phyloP scores from a whole-genome alignment of 1,284 basidiomycete genomes.

The Chalciporus sp. region DNA sequence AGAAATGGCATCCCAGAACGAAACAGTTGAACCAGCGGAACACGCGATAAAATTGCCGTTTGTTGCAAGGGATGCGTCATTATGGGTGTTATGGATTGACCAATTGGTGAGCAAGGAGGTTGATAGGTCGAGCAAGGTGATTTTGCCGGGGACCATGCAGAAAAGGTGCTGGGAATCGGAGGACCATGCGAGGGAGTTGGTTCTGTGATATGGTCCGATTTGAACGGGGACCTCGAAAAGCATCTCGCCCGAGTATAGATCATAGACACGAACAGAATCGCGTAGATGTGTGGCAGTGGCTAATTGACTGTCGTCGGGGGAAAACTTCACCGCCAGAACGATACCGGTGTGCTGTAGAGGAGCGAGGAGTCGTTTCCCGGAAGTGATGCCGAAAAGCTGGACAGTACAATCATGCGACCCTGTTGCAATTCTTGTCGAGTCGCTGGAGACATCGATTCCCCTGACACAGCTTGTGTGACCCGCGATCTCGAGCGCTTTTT shows the following conservation, averaged over 20 bases:
- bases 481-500: background rate
- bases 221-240: background rate
- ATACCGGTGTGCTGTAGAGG: background rate
- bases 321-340: background rate
- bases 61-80: background rate
- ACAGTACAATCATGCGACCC: background rate
- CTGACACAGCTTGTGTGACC: background rate
- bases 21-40: background rate
- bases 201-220: background rate
- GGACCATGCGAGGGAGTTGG: background rate
- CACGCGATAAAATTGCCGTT: background rate
- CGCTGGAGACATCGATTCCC: background rate
- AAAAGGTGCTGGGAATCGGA: background rate
- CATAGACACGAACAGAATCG: background rate
- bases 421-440: background rate
- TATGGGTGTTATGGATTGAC: background rate
- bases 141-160: background rate
- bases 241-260: background rate
- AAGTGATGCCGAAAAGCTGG: conserved; percentile 20
- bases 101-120: background rate
- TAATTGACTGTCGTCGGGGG: background rate
- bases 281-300: background rate
- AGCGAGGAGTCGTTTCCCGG: background rate
- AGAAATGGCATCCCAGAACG: background rate
- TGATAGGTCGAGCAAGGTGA: background rate